These are phyloP conservation scores for Tritrichomonas foetus DNA, from an alignment of 208 protist species.

Conservation along the genomic window DNA sequence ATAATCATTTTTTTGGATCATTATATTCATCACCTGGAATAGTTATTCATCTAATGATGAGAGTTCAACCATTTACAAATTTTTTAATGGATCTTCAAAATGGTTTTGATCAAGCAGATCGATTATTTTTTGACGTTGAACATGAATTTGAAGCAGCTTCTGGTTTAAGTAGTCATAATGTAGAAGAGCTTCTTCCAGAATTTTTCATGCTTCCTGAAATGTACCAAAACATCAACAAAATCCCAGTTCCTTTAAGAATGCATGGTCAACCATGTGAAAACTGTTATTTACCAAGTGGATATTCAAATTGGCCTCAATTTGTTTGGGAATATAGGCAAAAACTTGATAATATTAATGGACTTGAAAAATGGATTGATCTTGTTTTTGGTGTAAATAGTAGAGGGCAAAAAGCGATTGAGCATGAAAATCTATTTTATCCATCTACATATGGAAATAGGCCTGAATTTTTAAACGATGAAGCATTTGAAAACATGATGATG, in stretches of 20 bases:
- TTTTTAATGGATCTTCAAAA: not conserved
- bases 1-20: not conserved
- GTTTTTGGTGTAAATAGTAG: not conserved
- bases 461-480: not conserved
- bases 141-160: not conserved
- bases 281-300: not conserved
- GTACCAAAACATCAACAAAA: not conserved
- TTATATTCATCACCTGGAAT: not conserved
- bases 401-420: not conserved
- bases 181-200: slow-evolving; percentile 9
- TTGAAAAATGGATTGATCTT: slow-evolving; percentile 36
- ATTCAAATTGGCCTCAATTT: not conserved
- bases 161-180: not conserved
- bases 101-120: not conserved
- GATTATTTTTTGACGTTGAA: not conserved
- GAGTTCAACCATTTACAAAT: slow-evolving; percentile 25
- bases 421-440: slow-evolving; percentile 17
- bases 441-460: not conserved
- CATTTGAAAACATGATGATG: not conserved
- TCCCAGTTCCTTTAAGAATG: not conserved
- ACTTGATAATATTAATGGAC: not conserved
- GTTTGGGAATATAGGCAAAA: not conserved
- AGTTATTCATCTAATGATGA: not conserved
- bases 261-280: no score
- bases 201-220: not conserved